Base-by-base conservation (phyloP, 805 yeast species). In the Spathaspora gorwiae region DNA sequence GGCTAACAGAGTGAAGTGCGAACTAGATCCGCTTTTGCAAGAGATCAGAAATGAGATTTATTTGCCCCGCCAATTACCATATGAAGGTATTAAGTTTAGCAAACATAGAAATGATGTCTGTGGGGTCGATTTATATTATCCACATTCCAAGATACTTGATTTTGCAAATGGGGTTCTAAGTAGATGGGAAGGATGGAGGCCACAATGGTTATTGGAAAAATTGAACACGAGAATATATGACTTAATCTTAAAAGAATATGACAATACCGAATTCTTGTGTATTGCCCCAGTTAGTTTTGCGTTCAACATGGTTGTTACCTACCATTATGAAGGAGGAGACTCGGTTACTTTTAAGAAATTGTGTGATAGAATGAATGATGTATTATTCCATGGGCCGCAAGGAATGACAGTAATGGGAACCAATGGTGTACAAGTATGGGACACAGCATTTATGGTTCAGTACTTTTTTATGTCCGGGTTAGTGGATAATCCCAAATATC, bases 341-440 rank as follows among this genome's bases (percentile, higher is more conserved):
- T 84, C 96, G 0, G 65, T 66, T 1, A 75, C 75, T 9, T 90
- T 87, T 64, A 55, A 72, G 43, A 67, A 72, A 19, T 74, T 83
- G 29, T 61, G 76, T 38, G 73, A 68, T 13, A 71, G 94, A 47
- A 80, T 87, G 70, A 76, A 81, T 34, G 97, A 94, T 55, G 82
- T 81, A 33, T 56, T 89, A 42, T 90, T 87, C 64, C 84, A 85
- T 67, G 95, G 97, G 0, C 86, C 90, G 0, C 86, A 85, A 59
- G 99, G 99, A 5, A 76, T 94, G 81, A 79, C 92, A 2, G 85
- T 88, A 46, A 88, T 86, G 87, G 99, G 99, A 2, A 94, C 99
- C 0, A 94, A 94, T 63, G 99, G 99, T 24, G 88, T 87, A 0
- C 99, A 94, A 65, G 90, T 85, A 1, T 94, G 99, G 99, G 99